phyloP scores from a whole-genome alignment of 2,329 filamentous ascomycete genomes.

The Aureobasidium sp. region DNA sequence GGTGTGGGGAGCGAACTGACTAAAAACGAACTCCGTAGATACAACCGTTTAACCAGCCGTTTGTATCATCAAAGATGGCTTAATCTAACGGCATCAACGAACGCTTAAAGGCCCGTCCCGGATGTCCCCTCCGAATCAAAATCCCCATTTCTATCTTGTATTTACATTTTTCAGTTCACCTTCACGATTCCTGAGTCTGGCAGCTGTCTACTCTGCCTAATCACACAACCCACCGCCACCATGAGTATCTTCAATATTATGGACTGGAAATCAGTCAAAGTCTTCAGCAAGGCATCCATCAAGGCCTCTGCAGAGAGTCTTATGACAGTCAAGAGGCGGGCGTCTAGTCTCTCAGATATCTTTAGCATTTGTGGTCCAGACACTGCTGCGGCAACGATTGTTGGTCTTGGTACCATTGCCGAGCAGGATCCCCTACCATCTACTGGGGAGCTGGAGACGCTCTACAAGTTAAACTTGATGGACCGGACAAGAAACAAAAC shows the following conservation, averaged over 20 bases:
- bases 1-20: too few relatives aligned
- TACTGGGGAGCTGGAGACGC: background rate
- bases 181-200: too few relatives aligned
- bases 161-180: too few relatives aligned
- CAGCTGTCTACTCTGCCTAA: too few relatives aligned
- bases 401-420: background rate
- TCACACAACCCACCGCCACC: too few relatives aligned
- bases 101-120: too few relatives aligned
- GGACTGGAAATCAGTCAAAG: background rate
- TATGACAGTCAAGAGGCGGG: background rate
- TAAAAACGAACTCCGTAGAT: too few relatives aligned
- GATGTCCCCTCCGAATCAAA: too few relatives aligned
- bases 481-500: background rate
- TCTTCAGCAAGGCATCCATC: background rate
- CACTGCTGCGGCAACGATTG: background rate
- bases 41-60: too few relatives aligned
- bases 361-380: background rate
- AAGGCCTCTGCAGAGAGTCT: background rate
- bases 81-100: too few relatives aligned
- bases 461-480: background rate
- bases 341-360: background rate
- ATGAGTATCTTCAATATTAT: background rate
- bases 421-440: conserved; percentile 1
- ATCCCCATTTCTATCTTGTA: too few relatives aligned
- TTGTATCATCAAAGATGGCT: too few relatives aligned